Conservation (phyloP, 2,329 filamentous ascomycete genomes). For the Paracamarosporium sp. region DNA sequence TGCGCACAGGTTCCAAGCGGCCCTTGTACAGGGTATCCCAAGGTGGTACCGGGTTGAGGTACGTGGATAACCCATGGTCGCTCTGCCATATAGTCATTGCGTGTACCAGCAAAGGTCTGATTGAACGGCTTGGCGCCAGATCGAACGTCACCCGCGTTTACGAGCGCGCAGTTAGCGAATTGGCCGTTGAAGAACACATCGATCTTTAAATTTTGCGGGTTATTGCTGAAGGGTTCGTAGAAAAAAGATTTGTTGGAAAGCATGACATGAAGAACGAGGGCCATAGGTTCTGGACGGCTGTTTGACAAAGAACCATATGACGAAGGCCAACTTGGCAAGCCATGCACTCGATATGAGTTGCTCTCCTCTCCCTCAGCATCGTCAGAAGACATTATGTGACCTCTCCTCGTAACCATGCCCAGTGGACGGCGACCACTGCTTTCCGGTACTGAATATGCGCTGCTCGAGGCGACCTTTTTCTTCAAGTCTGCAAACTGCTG, state of each 20-base stretch:
- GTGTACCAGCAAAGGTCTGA: slow-evolving; percentile 47
- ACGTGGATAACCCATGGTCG: slow-evolving; percentile 53
- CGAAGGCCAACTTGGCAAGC: not conserved
- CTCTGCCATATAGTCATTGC: slow-evolving; percentile 49
- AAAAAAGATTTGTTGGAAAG: slow-evolving; percentile 40
- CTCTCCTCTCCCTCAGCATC: not conserved
- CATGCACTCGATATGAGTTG: not conserved
- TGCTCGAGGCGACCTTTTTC: not conserved
- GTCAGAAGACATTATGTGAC: not conserved
- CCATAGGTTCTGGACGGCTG: slow-evolving; percentile 17
- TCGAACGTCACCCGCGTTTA: slow-evolving; percentile 29
- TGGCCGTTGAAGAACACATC: slow-evolving; percentile 58
- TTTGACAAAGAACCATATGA: not conserved
- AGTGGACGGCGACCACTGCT: not conserved
- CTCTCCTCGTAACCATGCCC: not conserved
- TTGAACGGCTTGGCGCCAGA: slow-evolving; percentile 23
- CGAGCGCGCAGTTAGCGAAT: slow-evolving; percentile 41
- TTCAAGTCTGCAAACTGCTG: not conserved
- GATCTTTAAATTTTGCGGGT: slow-evolving; percentile 50
- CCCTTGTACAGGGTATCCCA: not conserved
- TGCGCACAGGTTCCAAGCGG: not conserved
- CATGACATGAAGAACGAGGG: slow-evolving; percentile 38
- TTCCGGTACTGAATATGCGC: not conserved
- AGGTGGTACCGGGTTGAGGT: slow-evolving; percentile 6
- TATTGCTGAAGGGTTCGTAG: slow-evolving; percentile 20